Evolutionary conservation across 2,329 filamentous ascomycete genomes (phyloP), one percentile per base, ranked within the genome.

Genomic region (Sphaerulina musiva): DNA sequence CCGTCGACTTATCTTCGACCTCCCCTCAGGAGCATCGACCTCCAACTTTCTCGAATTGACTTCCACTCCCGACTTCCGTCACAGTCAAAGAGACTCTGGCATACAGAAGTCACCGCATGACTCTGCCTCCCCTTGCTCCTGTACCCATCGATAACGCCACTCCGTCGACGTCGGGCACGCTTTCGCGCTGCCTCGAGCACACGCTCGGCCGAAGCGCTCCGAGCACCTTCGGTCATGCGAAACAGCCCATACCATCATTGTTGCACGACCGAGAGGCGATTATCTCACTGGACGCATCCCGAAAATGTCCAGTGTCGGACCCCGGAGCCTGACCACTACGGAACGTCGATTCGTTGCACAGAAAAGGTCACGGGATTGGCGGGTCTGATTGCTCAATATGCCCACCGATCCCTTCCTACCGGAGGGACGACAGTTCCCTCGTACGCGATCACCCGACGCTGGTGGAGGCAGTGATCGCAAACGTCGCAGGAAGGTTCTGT

Each of bases 401-500:
- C 59, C 59, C 12, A 59, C 59, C 11, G 59, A 61, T 48, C 59
- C 59, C 3, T 58, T 61, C 20, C 51, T 61, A 12, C 59, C 59
- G 20, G 57, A 61, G 20, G 57, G 57, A 14, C 55, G 58, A 34
- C 51, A 58, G 31, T 60, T 60, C 26, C 58, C 58, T 43, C 53
- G 57, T 12, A 50, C 52, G 36, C 53, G 55, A 41, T 61, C 59
- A 38, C 59, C 59, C 43, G 59, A 61, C 26, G 57, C 40, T 11
- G 46, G 43, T 40, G 53, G 46, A 20, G 62, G 61, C 43, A 62
- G 54, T 42, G 71, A 73, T n/a, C 62, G 67, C 3, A 75, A 74
- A 55, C 72, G 74, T 57, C 72, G 74, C 54, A 68, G 74, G 14
- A 76, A 75, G 61, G 74, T 75, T 12, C 62, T 76, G 7, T 76